A percentile compares a stretch with the other conserved stretches of the same genome.
Evolutionary conservation across 1,284 basidiomycete genomes (phyloP).

Genomic region (Microbotryomycetes sp.): DNA sequence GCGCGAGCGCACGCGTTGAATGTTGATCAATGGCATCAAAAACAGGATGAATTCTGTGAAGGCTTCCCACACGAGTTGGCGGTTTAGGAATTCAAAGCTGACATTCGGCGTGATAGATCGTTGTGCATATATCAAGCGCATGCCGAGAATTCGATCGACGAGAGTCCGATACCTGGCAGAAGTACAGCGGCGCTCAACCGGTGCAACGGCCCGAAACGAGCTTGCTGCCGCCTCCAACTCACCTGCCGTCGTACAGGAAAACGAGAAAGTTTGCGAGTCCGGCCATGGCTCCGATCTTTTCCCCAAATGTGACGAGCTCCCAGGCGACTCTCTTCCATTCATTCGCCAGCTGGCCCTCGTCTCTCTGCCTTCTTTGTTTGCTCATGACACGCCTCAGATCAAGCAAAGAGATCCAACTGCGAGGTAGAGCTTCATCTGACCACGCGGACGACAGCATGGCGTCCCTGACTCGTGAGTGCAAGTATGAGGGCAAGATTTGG

Average conservation of each 20-base stretch:
- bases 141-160: conserved; percentile 68
- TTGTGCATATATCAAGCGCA: conserved; percentile 69
- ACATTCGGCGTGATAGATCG: conserved; percentile 70
- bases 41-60: conserved; percentile 98
- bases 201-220: not conserved
- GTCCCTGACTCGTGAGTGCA: conserved; percentile 26
- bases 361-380: conserved; percentile 32
- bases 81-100: conserved; percentile 98
- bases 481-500: conserved; percentile 29
- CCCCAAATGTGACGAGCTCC: conserved; percentile 60
- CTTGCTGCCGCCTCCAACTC: too few species aligned
- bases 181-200: conserved; percentile 1
- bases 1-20: conserved; percentile 54
- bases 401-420: conserved; percentile 19
- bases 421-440: conserved; percentile 32
- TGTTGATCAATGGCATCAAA: conserved; percentile 72
- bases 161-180: conserved; percentile 69
- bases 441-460: conserved; percentile 32
- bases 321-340: conserved; percentile 56
- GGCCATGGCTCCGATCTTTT: conserved; percentile 55
- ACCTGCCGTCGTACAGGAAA: conserved; percentile 84
- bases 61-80: conserved; percentile 98
- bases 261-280: conserved; percentile 68
- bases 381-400: conserved; percentile 31
- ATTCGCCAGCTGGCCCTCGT: conserved; percentile 28